Percentiles rank a stretch among this genome's conserved stretches.
These are phyloP conservation scores for Phytophthora constricta DNA, from an alignment of 352 stramenopile species.

Conservation along the genomic window DNA sequence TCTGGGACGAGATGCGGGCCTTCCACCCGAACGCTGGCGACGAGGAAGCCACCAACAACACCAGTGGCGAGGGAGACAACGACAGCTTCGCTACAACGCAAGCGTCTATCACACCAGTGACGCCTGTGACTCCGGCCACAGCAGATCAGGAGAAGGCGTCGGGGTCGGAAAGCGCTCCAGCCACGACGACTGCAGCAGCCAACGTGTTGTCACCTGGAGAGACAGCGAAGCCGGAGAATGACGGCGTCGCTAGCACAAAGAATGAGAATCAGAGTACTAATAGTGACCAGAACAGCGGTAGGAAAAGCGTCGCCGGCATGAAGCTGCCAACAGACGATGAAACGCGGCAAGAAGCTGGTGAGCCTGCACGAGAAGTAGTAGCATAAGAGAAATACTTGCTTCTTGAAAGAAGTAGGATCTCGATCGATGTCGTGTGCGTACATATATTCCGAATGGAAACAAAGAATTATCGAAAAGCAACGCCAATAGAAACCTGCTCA, in stretches of 20 bases:
- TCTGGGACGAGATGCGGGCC: conserved; percentile 84
- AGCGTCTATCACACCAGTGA: conserved; percentile 45
- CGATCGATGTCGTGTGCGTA: conserved; percentile 29
- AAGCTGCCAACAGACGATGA: conserved; percentile 28
- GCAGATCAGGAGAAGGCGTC: conserved; percentile 11
- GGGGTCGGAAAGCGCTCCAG: conserved; percentile 1
- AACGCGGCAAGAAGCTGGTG: conserved; percentile 51
- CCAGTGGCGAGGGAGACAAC: conserved; percentile 21
- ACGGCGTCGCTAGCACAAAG: not conserved
- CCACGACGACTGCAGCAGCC: conserved; percentile 11
- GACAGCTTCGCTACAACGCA: conserved; percentile 31
- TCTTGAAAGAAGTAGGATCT: conserved; percentile 19
- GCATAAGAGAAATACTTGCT: conserved; percentile 21
- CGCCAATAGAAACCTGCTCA: too few relatives aligned
- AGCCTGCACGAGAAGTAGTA: conserved; percentile 60
- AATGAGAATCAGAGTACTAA: conserved; percentile 14
- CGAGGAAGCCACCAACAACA: conserved; percentile 23
- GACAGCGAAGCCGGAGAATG: conserved; percentile 27
- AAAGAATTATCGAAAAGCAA: too few relatives aligned
- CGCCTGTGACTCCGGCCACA: conserved; percentile 33
- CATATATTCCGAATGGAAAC: conserved; percentile 26
- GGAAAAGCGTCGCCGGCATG: conserved; percentile 25
- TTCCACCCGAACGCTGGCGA: conserved; percentile 76
- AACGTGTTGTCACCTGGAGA: conserved; percentile 21
- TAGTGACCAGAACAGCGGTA: conserved; percentile 30